Evolutionary conservation across 352 stramenopile species (phyloP).

Genomic region (Phytophthora litchii): DNA sequence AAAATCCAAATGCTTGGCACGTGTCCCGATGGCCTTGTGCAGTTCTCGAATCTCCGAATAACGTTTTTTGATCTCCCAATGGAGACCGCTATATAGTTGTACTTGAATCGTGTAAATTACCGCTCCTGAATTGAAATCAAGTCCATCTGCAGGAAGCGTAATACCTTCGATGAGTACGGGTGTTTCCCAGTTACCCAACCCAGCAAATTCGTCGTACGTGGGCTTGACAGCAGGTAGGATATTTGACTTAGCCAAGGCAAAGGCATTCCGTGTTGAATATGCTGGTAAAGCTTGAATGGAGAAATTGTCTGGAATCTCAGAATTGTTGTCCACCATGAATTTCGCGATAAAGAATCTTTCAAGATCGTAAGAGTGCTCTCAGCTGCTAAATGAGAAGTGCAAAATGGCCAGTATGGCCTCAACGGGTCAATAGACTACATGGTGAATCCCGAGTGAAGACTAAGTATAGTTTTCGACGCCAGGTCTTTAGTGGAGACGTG

Average conservation of each 20-base stretch:
- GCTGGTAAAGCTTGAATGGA: background rate
- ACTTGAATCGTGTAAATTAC: conserved; percentile 6
- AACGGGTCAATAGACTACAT: too few species aligned
- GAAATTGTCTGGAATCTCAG: background rate
- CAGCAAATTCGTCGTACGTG: background rate
- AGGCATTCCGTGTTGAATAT: too few species aligned
- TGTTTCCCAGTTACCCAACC: background rate
- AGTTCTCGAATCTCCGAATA: conserved; percentile 6
- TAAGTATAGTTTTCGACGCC: too few species aligned
- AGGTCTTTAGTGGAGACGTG: too few species aligned
- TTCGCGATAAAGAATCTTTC: too few species aligned
- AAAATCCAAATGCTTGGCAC: conserved; percentile 5
- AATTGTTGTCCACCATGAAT: background rate
- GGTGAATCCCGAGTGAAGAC: too few species aligned
- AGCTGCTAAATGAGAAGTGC: too few species aligned
- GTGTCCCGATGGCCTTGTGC: conserved; percentile 6
- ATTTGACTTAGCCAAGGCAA: background rate
- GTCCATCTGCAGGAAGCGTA: background rate
- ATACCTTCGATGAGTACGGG: conserved; percentile 2
- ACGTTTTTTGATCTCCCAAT: conserved; percentile 7
- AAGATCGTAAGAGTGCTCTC: too few species aligned
- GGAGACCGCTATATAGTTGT: background rate
- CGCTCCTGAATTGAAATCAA: background rate
- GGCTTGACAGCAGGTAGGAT: background rate
- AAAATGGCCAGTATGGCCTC: too few species aligned